Conservation (phyloP, 1,139 yeast genomes). For the Waltiozyma solani region DNA sequence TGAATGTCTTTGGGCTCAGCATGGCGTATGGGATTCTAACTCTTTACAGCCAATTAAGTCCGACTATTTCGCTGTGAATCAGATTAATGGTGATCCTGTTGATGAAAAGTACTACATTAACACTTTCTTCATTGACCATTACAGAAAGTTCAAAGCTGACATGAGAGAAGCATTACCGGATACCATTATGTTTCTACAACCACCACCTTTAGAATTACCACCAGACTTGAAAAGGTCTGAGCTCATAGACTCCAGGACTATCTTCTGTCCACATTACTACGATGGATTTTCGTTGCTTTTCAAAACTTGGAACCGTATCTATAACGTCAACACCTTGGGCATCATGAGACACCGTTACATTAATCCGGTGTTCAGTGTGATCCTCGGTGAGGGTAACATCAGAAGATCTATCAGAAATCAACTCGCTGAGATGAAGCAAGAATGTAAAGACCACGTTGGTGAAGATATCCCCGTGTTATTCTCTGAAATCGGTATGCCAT, state of each 20-base stretch:
- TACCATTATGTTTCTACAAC: slow-evolving; percentile 59
- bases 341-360: slow-evolving; percentile 72
- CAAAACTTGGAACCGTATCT: slow-evolving; percentile 66
- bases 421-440: slow-evolving; percentile 50
- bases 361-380: slow-evolving; percentile 69
- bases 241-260: slow-evolving; percentile 52
- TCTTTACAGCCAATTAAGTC: slow-evolving; percentile 31
- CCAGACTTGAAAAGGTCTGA: slow-evolving; percentile 47
- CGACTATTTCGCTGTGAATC: slow-evolving; percentile 38
- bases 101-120: slow-evolving; percentile 56
- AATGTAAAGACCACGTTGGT: slow-evolving; percentile 53
- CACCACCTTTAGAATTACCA: slow-evolving; percentile 76
- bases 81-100: slow-evolving; percentile 28
- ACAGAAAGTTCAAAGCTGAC: slow-evolving; percentile 35
- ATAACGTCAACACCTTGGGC: slow-evolving; percentile 85
- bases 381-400: slow-evolving; percentile 71
- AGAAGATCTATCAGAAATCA: slow-evolving; percentile 64
- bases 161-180: slow-evolving; percentile 38
- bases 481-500: slow-evolving; percentile 97
- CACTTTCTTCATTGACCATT: slow-evolving; percentile 49
- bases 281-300: slow-evolving; percentile 92
- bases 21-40: slow-evolving; percentile 60
- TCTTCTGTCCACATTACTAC: slow-evolving; percentile 82
- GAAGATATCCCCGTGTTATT: slow-evolving; percentile 53
- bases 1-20: slow-evolving; percentile 67